These are phyloP conservation scores for Puya raimondii DNA, from an alignment of 176 grass and related monocot genomes.

Conservation along the genomic window DNA sequence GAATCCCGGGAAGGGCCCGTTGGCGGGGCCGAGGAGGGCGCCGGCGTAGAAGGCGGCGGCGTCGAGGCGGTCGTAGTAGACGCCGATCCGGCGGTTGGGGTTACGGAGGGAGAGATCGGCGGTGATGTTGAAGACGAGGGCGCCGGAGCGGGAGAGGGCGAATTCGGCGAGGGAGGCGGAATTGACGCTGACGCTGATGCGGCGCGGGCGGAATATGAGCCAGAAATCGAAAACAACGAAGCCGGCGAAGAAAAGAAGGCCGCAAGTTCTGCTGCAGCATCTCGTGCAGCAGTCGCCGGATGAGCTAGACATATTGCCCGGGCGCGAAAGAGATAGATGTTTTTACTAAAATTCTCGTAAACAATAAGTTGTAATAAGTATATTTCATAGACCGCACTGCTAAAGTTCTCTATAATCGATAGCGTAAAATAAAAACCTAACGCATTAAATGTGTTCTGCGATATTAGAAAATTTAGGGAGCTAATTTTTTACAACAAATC, in stretches of 20 bases:
- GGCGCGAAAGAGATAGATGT: too few species aligned
- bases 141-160: neutral
- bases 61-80: constrained; percentile 66
- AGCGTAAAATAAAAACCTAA: too few species aligned
- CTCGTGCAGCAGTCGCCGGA: neutral
- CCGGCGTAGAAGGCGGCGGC: constrained; percentile 27
- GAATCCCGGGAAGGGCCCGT: neutral
- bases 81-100: constrained; percentile 35
- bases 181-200: neutral
- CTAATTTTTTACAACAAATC: too few species aligned
- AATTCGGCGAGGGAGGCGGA: neutral
- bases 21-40: neutral
- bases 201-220: neutral
- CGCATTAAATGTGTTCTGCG: too few species aligned
- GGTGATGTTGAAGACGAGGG: constrained; percentile 34
- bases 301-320: neutral
- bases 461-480: too few species aligned
- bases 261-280: neutral
- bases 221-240: neutral
- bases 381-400: too few species aligned
- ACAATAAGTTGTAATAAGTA: too few species aligned
- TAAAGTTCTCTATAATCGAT: too few species aligned
- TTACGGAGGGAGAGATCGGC: constrained; percentile 33
- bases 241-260: neutral
- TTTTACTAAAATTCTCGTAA: too few species aligned